Base-by-base conservation (phyloP, 306 rosid species). In the Quercus aquifolioides region DNA sequence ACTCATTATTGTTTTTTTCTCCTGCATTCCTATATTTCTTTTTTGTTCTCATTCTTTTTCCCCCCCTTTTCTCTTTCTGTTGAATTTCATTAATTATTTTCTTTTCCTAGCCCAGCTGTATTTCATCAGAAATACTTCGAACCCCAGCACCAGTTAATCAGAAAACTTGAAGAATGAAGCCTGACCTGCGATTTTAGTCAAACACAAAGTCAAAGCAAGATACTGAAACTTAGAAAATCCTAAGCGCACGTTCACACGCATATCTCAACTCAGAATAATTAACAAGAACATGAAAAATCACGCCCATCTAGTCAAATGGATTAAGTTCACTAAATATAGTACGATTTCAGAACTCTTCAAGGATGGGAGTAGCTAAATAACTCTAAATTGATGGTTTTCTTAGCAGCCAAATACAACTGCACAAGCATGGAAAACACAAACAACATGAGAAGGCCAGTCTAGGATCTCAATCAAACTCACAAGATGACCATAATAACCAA, bases 161-260 rank as follows among this genome's bases (percentile, higher is more conserved):
- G 87, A 87, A 85, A 87, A 85, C 88, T 83, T 65, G 83, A 74
- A 74, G 87, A 82, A 69, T 82, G 84, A 81, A 85, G 76, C 79
- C 65, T 76, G 72, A 78, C 89, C 88, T 82, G 90, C 79, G 76
- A 84, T 82, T 79, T 69, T 77, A 78, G 86, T 80, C 82, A 85
- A 83, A 85, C 80, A 84, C 77, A 31, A 79, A 57, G 80, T 83
- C 83, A 83, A 87, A 84, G 85, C 74, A 82, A 62, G 70, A 58
- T 52, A 71, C 69, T 55, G 57, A 62, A 74, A 73, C 81, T 76
- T 31, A n/a, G 83, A 78, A 64, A 78, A 78, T 75, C 73, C 57
- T 63, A 83, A 20, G 57, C 62, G 57, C 43, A 57, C 46, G 60
- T 55, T 69, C 75, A 30, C 56, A 76, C 71, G 33, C 46, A 60